Percentiles rank a stretch among this genome's conserved stretches.
phyloP scores from a whole-genome alignment of 192 early-diverging fungal genomes.

The Thamnidium elegans region DNA sequence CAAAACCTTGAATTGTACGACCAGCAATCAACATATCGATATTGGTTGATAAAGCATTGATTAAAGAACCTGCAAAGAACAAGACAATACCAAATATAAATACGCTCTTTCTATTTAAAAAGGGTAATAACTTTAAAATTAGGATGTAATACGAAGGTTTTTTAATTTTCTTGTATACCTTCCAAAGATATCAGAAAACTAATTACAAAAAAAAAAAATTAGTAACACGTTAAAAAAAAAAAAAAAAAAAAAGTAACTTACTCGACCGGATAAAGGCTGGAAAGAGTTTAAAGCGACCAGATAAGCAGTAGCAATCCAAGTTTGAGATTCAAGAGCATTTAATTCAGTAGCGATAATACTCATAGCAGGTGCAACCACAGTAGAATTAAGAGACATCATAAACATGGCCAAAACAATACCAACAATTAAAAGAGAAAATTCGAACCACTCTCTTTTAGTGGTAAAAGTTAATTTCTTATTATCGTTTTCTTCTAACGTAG shows the following conservation, averaged over 20 bases:
- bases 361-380: constrained; percentile 37
- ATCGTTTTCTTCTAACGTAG: neutral
- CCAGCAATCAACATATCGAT: constrained; percentile 67
- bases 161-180: constrained; percentile 13
- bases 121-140: neutral
- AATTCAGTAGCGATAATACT: constrained; percentile 32
- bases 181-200: constrained; percentile 39
- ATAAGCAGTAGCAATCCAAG: constrained; percentile 38
- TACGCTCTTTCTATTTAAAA: constrained; percentile 28
- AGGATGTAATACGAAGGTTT: neutral
- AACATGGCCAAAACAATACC: constrained; percentile 32
- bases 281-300: constrained; percentile 31
- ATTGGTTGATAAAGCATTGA: constrained; percentile 51
- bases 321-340: constrained; percentile 18
- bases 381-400: constrained; percentile 34
- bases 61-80: constrained; percentile 50
- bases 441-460: neutral
- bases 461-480: neutral
- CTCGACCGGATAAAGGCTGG: constrained; percentile 31
- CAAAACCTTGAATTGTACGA: constrained; percentile 60
- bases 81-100: constrained; percentile 25
- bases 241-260: constrained; percentile 1
- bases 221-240: neutral
- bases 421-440: neutral
- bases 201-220: neutral